A percentile compares a stretch with the other conserved stretches of the same genome.
Conservation (phyloP, 2,329 filamentous ascomycete species). For the Scedosporium apiospermum region DNA sequence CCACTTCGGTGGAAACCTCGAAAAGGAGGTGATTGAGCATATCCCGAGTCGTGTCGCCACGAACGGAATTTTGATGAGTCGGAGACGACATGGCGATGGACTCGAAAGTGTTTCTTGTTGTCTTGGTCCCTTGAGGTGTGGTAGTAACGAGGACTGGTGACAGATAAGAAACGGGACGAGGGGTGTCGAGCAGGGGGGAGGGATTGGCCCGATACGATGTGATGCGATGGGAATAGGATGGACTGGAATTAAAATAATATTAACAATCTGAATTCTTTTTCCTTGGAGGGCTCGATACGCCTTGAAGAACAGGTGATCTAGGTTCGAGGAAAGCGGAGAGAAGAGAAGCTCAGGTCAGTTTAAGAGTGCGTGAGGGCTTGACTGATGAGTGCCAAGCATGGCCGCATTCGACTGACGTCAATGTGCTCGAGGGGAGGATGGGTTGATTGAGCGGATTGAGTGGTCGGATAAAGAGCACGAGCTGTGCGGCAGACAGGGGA, state of each 20-base stretch:
- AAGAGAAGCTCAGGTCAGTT: not conserved
- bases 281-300: not conserved
- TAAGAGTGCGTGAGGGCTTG: not conserved
- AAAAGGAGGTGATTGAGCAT: constrained; percentile 95
- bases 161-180: not conserved
- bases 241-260: not conserved
- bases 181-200: not conserved
- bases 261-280: not conserved
- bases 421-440: not conserved
- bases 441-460: not conserved
- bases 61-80: not conserved
- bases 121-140: not conserved
- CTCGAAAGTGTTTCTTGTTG: not conserved
- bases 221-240: not conserved
- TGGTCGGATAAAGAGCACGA: not conserved
- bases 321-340: not conserved
- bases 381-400: not conserved
- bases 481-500: not conserved
- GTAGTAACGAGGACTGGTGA: not conserved
- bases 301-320: not conserved
- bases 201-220: not conserved
- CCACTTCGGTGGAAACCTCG: constrained; percentile 93
- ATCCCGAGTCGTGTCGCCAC: constrained; percentile 40
- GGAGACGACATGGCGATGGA: not conserved
- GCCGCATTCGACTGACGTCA: not conserved